Percentiles rank a stretch among this genome's conserved stretches.
phyloP scores from a whole-genome alignment of 2,329 filamentous ascomycete species.

The Talaromyces sp. region DNA sequence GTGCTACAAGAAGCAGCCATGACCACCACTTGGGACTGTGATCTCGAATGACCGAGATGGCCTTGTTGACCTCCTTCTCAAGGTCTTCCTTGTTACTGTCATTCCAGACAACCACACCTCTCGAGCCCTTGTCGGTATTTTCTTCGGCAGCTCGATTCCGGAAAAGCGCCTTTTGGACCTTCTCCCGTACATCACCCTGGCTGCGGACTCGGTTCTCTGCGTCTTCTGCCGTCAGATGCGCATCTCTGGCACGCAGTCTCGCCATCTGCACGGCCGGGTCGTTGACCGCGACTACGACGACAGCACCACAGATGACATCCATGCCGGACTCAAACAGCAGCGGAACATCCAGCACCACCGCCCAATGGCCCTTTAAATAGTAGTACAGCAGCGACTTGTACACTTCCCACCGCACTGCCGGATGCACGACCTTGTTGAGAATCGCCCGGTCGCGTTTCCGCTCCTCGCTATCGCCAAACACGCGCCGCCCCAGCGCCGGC shows the following conservation, averaged over 20 bases:
- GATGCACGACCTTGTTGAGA: constrained; percentile 88
- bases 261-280: constrained; percentile 79
- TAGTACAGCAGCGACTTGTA: constrained; percentile 66
- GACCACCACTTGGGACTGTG: constrained; percentile 79
- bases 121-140: constrained; percentile 41
- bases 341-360: constrained; percentile 87
- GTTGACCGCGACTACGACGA: constrained; percentile 78
- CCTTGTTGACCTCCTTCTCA: constrained; percentile 59
- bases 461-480: constrained; percentile 76
- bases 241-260: constrained; percentile 68
- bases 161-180: constrained; percentile 69
- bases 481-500: constrained; percentile 73
- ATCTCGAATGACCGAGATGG: constrained; percentile 58
- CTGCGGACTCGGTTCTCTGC: constrained; percentile 80
- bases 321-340: constrained; percentile 84
- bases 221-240: constrained; percentile 75
- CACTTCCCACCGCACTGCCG: constrained; percentile 79
- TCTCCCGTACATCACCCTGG: constrained; percentile 79
- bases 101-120: constrained; percentile 85
- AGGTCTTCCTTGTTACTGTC: constrained; percentile 70
- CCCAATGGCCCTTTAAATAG: constrained; percentile 75
- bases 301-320: constrained; percentile 77
- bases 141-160: constrained; percentile 31
- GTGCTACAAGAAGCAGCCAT: constrained; percentile 62
- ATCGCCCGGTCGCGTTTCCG: constrained; percentile 65